Base-by-base conservation (phyloP, 768 basidiomycete genomes). In the Boletus coccyginus region DNA sequence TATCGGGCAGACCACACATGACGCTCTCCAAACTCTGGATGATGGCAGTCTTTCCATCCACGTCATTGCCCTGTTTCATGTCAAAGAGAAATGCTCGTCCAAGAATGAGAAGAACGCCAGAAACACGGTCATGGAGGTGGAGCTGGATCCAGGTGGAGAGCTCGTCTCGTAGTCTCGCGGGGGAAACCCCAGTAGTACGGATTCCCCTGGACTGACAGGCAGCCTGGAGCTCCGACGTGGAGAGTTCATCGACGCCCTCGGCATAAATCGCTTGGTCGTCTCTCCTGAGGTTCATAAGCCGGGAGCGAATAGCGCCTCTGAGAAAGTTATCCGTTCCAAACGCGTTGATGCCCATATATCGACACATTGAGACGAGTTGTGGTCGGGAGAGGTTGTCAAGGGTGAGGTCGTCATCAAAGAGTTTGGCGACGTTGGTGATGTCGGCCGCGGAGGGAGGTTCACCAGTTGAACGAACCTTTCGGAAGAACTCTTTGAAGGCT, bases 261-360 rank as follows among this genome's bases (percentile, higher is more conserved):
- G 80, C 72, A 61, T 90, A 78, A 63, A 99, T 99, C 50, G 90
- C 85, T 74, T 98, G 88, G 75, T 99, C 96, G 66, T 99, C 97
- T 42, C 90, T 82, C 51, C 94, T 83, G 61, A 99, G 81, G 65
- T 89, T 81, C 60, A 88, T 77, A 27, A 99, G 78, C 31, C 93
- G 84, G 42, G 84, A 83, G 27, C 93, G 88, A 69, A 99, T 92
- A 36, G 90, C 85, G 36, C 93, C 93, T 45, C 96, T 89, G 43
- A 99, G 81, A 76, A 97, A 98, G 75, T 98, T 98, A 74, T 99
- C 97, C 16, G 96, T 98, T 44, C 97, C 97, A 67, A 98, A 99
- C 3, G 96, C 95, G 74, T 98, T 96, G 66, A 98, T 83, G 53
- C 90, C 92, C 94, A 99, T 97, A 71, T 99, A 98, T 55, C 94